phyloP scores from a whole-genome alignment of 192 early-diverging fungal species.

The Phlyctochytrium arcticum region DNA sequence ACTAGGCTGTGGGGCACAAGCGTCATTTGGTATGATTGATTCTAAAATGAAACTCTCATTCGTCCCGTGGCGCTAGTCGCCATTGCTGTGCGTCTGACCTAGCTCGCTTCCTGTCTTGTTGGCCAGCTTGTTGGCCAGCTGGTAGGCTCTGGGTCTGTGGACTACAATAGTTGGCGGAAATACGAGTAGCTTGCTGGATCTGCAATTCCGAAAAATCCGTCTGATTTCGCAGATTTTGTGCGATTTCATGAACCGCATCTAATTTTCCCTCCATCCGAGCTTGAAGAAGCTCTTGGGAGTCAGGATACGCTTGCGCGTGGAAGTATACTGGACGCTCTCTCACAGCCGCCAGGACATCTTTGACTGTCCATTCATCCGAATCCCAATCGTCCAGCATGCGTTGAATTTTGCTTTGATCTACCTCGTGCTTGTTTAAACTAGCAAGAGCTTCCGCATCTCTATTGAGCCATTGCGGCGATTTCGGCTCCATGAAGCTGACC shows the following conservation, averaged over 20 bases:
- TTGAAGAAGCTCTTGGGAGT: too few species aligned
- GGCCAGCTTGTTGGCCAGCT: too few species aligned
- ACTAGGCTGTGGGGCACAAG: too few species aligned
- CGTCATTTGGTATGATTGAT: too few species aligned
- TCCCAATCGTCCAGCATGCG: constrained; percentile 45
- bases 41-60: too few species aligned
- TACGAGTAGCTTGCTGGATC: too few species aligned
- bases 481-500: constrained; percentile 37
- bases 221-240: not conserved
- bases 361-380: constrained; percentile 28
- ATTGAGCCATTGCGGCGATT: constrained; percentile 38
- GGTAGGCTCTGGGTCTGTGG: too few species aligned
- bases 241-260: not conserved
- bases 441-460: constrained; percentile 33
- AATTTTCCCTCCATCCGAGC: not conserved
- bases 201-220: not conserved
- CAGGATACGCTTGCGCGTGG: not conserved
- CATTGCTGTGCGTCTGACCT: too few species aligned
- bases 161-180: too few species aligned
- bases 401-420: constrained; percentile 29
- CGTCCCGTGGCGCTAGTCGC: too few species aligned
- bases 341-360: constrained; percentile 19
- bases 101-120: too few species aligned
- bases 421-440: constrained; percentile 34
- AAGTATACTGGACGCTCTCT: not conserved